Base-by-base conservation (phyloP, 1,139 yeast species). In the Hemisphaericaspora lyxosophila region DNA sequence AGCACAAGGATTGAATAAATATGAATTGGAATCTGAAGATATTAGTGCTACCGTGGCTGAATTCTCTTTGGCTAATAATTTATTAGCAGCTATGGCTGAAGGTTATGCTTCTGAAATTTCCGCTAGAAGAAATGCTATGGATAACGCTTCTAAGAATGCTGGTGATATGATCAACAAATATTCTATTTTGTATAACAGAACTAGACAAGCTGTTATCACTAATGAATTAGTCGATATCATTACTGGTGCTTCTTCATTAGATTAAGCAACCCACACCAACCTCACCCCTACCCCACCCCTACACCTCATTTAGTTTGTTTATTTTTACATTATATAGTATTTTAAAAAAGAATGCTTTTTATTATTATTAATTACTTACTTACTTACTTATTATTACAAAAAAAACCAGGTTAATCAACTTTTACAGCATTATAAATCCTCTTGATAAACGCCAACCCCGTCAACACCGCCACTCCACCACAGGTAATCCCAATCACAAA, bases 91-190 rank as follows among this genome's bases (percentile, higher is more conserved):
- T 50, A 80, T 90, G 79, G 92, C 97, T 53, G 97, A 92, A 67
- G 97, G 97, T 68, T 90, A 92, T 69, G 97, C 98, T 50, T 87
- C 97, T 43, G 98, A 92, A 78, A 78, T 90, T 56, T 85, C 95
- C 53, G 97, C 98, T 47, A 89, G 98, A 82, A 90, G 98, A 83
- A 90, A 89, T 67, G 98, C 98, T 58, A 92, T 92, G 98, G 98
- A 92, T 73, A 92, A 90, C 64, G 98, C 98, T 50, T 89, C 97
- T 57, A 92, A 92, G 95, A 92, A 90, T 67, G 98, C 98, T 50
- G 96, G 96, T 73, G 98, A 92, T 59, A 92, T 92, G 98, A 92
- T 92, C 64, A 83, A 80, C 75, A 83, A 80, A 64, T 90, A 87
- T 85, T 84, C 97, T 54, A 92, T 92, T 69, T 82, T 90, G 70